Evolutionary conservation across 352 stramenopile species (phyloP), one percentile per base, ranked within the genome.

Genomic region (Phytophthora nicotianae): DNA sequence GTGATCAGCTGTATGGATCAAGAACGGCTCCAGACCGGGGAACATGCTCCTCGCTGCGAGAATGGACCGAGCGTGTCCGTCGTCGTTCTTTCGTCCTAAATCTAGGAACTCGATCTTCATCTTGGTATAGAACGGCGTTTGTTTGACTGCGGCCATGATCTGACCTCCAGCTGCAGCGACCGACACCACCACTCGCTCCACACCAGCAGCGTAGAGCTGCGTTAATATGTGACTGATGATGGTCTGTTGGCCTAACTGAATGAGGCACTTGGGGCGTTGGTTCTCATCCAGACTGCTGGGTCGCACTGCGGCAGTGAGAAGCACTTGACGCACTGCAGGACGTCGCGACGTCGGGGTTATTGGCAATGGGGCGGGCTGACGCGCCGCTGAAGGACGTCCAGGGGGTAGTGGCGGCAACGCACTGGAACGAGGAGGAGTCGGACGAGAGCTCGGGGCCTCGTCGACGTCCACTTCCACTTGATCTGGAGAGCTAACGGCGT

Each of bases 81-180:
- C 85, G 47, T 79, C 69, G 47, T 89, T 86, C 26, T 80, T 69
- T 23, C 79, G 72, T 38, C 84, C 84, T 9, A 95, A 58, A 58
- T 95, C 84, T 26, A 95, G 38, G 48, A 93, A 95, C 63, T 91
- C 84, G 43, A 95, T 93, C 55, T 81, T 64, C 83, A 94, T 90
- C 60, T 90, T 90, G 51, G 68, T 68, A 69, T 77, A 92, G 49
- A 90, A 82, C 16, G 77, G 72, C 21, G 83, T 88, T 27, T 85
- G 74, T 65, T 86, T 84, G 40, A 92, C 76, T 29, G 77, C 76
- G 19, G 72, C 69, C 19, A 82, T 84, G 63, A 91, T 91, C 59
- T 83, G 71, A 19, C 49, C 50, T 26, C 81, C 82, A 7, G 65
- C 75, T n/a, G 82, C 79, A 35, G 83, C 79, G 5, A 94, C 77